These are phyloP conservation scores for Fomitopsis pulvina DNA, from an alignment of 768 basidiomycete genomes.

Conservation along the genomic window DNA sequence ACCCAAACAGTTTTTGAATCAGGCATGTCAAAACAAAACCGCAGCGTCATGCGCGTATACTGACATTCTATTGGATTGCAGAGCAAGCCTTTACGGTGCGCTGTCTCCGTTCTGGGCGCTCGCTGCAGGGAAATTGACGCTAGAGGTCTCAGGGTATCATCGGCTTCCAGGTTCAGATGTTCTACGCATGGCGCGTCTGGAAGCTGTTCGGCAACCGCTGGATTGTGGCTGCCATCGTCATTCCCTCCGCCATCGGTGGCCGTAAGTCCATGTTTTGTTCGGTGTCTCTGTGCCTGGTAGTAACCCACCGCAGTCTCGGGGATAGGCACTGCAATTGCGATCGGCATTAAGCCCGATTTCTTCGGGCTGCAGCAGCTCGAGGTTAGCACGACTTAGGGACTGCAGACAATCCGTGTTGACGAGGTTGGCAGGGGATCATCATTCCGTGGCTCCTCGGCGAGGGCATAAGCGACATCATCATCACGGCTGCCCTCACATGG, in stretches of 20 bases:
- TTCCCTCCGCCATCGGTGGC: neutral
- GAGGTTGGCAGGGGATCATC: neutral
- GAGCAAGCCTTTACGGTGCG: neutral
- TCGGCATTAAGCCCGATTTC: slow-evolving; percentile 18
- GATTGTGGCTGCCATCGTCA: slow-evolving; percentile 1
- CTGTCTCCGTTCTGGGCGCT: neutral
- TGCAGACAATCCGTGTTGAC: neutral
- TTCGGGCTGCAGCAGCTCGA: slow-evolving; percentile 21
- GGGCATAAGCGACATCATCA: neutral
- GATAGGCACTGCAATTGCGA: slow-evolving; percentile 6
- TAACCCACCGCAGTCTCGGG: neutral
- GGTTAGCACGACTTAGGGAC: neutral
- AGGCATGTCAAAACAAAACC: neutral
- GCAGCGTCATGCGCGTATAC: neutral
- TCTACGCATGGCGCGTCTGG: slow-evolving; percentile 17
- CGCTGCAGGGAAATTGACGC: neutral
- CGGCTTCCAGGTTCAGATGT: slow-evolving; percentile 9
- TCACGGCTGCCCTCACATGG: neutral
- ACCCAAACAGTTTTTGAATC: neutral
- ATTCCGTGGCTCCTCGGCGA: neutral
- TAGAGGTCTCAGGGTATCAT: slow-evolving; percentile 17
- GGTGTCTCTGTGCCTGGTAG: neutral
- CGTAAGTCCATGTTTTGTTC: neutral
- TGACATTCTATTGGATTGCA: neutral
- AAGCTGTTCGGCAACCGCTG: slow-evolving; percentile 19